Percentiles rank a stretch among this genome's conserved stretches.
phyloP scores from a whole-genome alignment of 305 asterid species.

The Rubia tinctorum region DNA sequence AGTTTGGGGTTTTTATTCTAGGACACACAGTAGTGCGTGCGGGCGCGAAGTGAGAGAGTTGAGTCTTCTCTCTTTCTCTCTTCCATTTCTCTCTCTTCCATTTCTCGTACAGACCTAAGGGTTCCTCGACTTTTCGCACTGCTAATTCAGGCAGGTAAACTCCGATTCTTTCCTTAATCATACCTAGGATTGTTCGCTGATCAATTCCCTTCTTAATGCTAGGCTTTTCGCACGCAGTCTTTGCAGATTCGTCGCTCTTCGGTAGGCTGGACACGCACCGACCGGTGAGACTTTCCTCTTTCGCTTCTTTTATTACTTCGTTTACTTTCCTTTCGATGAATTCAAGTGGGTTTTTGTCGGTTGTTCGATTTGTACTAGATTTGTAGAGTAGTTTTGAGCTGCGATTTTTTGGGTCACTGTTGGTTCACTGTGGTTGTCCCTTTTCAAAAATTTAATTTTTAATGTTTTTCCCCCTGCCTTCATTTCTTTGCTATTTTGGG shows the following conservation, averaged over 20 bases:
- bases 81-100: slow-evolving; percentile 27
- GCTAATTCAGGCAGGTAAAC: slow-evolving; percentile 20
- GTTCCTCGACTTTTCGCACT: slow-evolving; percentile 22
- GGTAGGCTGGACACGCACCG: slow-evolving; percentile 6
- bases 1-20: background rate
- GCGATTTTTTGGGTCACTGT: slow-evolving; percentile 28
- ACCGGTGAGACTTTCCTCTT: background rate
- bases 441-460: background rate
- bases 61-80: slow-evolving; percentile 22
- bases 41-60: background rate
- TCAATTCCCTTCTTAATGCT: slow-evolving; percentile 11
- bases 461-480: slow-evolving; percentile 17
- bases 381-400: background rate
- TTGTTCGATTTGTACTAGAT: background rate
- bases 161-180: slow-evolving; percentile 7
- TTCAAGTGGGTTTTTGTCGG: background rate
- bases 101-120: slow-evolving; percentile 47
- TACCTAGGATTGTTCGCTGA: slow-evolving; percentile 3
- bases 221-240: slow-evolving; percentile 18
- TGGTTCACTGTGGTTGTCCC: slow-evolving; percentile 17
- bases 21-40: background rate
- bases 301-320: background rate
- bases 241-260: slow-evolving; percentile 18
- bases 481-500: slow-evolving; percentile 17
- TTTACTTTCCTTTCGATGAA: background rate